phyloP scores from a whole-genome alignment of 169 alveolate species.

The Plasmodium inui region DNA sequence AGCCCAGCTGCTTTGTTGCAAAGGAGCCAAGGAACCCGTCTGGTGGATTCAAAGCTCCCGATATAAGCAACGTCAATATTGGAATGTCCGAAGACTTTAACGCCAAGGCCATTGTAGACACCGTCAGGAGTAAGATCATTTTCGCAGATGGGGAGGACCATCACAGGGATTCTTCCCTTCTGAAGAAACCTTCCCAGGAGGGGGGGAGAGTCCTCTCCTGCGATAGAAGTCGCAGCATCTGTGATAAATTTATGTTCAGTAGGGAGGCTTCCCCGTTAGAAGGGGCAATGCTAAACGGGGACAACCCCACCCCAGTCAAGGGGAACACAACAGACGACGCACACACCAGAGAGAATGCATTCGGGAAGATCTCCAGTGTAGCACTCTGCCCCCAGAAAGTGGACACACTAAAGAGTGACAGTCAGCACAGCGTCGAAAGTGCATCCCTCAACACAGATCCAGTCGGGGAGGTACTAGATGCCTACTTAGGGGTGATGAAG shows the following conservation, averaged over 20 bases:
- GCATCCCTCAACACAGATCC: background rate
- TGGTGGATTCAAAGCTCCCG: background rate
- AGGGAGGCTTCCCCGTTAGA: background rate
- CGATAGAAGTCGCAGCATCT: background rate
- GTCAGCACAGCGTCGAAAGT: background rate
- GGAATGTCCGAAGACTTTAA: background rate
- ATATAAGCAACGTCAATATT: background rate
- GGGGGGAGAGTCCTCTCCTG: background rate
- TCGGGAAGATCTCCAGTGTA: background rate
- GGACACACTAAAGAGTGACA: background rate
- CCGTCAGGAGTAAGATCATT: background rate
- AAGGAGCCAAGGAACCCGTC: background rate
- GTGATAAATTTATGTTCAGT: background rate
- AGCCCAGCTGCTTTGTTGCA: background rate
- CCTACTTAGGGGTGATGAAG: background rate
- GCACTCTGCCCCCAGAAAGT: background rate
- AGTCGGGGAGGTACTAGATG: background rate
- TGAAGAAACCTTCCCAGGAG: background rate
- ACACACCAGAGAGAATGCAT: background rate
- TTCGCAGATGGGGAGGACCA: background rate
- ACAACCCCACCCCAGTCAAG: background rate
- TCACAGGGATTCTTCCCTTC: background rate
- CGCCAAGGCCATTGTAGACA: background rate
- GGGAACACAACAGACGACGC: background rate
- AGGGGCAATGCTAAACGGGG: background rate